Percentiles rank a stretch among this genome's conserved stretches.
These are phyloP conservation scores for Saccharomycopsis guyanensis DNA, from an alignment of 805 yeast genomes.

Conservation along the genomic window DNA sequence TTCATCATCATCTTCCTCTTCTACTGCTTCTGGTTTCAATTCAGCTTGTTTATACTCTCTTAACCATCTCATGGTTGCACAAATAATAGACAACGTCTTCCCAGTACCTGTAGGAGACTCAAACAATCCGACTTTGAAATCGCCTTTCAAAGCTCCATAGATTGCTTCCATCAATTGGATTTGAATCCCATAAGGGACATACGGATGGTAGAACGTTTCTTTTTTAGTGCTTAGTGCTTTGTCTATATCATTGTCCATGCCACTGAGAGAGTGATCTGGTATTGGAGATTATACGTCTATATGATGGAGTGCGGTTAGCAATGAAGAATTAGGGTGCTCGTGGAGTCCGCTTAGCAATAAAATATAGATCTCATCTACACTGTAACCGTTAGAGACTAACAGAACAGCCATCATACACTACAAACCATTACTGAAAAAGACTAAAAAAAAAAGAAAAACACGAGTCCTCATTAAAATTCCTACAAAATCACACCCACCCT, in stretches of 20 bases:
- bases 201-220: conserved; percentile 62
- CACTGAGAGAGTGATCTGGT: neutral
- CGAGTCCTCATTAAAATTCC: no score
- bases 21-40: conserved; percentile 14
- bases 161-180: conserved; percentile 65
- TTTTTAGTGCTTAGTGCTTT: neutral
- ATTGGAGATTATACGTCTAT: neutral
- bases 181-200: conserved; percentile 73
- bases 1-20: conserved; percentile 41
- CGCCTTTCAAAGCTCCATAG: conserved; percentile 49
- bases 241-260: neutral
- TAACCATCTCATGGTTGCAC: conserved; percentile 81
- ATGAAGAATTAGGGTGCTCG: no score
- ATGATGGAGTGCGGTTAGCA: neutral
- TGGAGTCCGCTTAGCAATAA: no score
- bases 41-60: conserved; percentile 37
- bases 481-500: no score
- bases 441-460: no score
- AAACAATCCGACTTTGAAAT: conserved; percentile 65
- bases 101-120: conserved; percentile 97
- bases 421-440: no score
- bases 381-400: no score
- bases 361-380: no score
- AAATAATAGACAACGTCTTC: conserved; percentile 79
- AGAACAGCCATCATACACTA: no score